Evolutionary conservation across 352 stramenopile species (phyloP), one percentile per base, ranked within the genome.

Genomic region (Globisporangium uncinulatum): DNA sequence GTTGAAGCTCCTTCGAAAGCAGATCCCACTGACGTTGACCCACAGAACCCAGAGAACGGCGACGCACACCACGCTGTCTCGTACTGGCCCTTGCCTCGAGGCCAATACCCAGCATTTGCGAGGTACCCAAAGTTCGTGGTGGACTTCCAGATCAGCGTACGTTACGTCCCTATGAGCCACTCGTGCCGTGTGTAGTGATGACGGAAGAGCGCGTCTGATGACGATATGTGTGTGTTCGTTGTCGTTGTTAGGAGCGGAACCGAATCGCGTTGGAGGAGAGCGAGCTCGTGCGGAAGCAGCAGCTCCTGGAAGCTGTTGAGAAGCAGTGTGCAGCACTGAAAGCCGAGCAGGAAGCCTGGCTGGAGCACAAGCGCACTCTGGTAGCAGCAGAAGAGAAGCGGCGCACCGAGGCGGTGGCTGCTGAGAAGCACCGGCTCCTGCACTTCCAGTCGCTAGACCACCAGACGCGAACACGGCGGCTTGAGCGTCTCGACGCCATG

Each of bases 81-180:
- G 1, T 70, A 78, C 29, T 91, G 84, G 79, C 84, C 87, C 51
- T 54, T 92, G 19, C 67, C 77, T 13, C 76, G 71, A 44, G 77
- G 73, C 13, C 77, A 91, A 51, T 96, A 95, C 49, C 87, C 87
- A 29, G 76, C 82, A 2, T 95, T 95, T 52, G 66, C 67, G 3
- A 85, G 77, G 31, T 94, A 94, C 51, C 82, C 87, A 20, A 76
- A 69, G 34, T 89, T 92, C 52, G 68, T 92, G 45, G 80, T 94
- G 32, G 83, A 96, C 54, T 93, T 83, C 51, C 83, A 94, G 61
- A 90, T 92, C 20, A 77, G 72, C 48, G 86, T 92, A 86, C 57
- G 79, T 21, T 58, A 11, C 19, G 20, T 41, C 9, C 17, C 1
- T 13, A 10, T 17, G 11, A 6, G 11, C 14, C 36, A 36, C 36